A percentile compares a stretch with the other conserved stretches of the same genome.
These are phyloP conservation scores for Vitis rupestris DNA, from an alignment of 164 flowering plant genomes.

Conservation along the genomic window DNA sequence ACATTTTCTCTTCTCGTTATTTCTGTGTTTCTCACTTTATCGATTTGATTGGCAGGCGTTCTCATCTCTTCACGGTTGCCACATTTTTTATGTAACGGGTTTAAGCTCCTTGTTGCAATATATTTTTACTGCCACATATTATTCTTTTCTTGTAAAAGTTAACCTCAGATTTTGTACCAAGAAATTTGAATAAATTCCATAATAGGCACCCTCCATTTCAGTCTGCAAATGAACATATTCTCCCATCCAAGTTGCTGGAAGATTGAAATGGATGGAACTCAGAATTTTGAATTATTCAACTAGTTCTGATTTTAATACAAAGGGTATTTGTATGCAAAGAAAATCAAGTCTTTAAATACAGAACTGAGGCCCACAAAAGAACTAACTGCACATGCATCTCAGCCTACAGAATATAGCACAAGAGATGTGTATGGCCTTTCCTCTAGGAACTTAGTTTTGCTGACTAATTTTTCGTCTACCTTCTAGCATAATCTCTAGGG, in stretches of 20 bases:
- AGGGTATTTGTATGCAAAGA: not conserved
- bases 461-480: conserved; percentile 40
- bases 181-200: too few species aligned
- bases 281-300: not conserved
- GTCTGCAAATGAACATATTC: too few species aligned
- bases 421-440: not conserved
- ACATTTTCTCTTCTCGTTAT: too few species aligned
- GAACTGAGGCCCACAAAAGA: not conserved
- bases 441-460: conserved; percentile 21
- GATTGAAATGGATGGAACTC: not conserved
- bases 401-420: not conserved
- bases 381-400: not conserved
- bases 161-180: too few species aligned
- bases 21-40: too few species aligned
- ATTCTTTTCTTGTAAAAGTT: too few species aligned
- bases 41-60: too few species aligned
- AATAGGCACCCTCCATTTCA: too few species aligned
- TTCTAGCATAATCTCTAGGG: conserved; percentile 45
- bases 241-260: not conserved
- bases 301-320: not conserved
- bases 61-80: too few species aligned
- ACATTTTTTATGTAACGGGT: too few species aligned
- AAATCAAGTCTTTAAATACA: not conserved
- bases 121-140: too few species aligned
- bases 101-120: too few species aligned